Base-by-base conservation (phyloP, 108 stramenopile genomes). In the Hondaea fermentalgiana region DNA sequence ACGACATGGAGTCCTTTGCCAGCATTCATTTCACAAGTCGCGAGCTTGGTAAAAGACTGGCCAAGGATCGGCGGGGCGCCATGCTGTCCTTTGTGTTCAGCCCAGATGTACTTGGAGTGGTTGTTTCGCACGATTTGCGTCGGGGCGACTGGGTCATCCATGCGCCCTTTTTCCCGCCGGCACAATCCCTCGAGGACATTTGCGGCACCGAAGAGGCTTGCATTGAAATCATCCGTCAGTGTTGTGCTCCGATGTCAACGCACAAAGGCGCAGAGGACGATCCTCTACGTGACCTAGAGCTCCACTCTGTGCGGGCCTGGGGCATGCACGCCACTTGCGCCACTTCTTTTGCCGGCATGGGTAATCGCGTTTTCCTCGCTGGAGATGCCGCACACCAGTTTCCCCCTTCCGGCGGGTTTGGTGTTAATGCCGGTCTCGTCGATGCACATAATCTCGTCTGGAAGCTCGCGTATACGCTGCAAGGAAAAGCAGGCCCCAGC, bases 311-410 rank as follows among this genome's bases (percentile, higher is more conserved):
- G 23, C 92, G 92, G 17, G 49, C 91, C 19, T 94, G 93, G 93
- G 89, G 60, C 42, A 94, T 94, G 93, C 90, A 89, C 57, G 92
- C 92, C n/a, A 93, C 42, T 45, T 29, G n/a, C 87, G 71, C 72
- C 10, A 53, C 59, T 5, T 44, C 58, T 25, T 83, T 35, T 16
- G 45, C 89, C 5, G 44, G 59, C 57, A 44, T 59, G 58, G 89
- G 72, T 45, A 29, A 43, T 6, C 90, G 91, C 4, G 60, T 92
- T 5, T 93, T 93, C 57, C 72, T 94, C 29, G 93, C 58, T 2
- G 93, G 93, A 16, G 93, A 94, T 44, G 92, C 93, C 16, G 93
- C 93, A 17, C 93, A 94, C 87, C 88, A 90, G 88, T 93, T 94
- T 42, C 93, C 93, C 6, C 93, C 93, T 3, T 91, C 93, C n/a